A percentile compares a stretch with the other conserved stretches of the same genome.
Evolutionary conservation across 306 rosid genomes (phyloP).

Genomic region (Morella rubra): DNA sequence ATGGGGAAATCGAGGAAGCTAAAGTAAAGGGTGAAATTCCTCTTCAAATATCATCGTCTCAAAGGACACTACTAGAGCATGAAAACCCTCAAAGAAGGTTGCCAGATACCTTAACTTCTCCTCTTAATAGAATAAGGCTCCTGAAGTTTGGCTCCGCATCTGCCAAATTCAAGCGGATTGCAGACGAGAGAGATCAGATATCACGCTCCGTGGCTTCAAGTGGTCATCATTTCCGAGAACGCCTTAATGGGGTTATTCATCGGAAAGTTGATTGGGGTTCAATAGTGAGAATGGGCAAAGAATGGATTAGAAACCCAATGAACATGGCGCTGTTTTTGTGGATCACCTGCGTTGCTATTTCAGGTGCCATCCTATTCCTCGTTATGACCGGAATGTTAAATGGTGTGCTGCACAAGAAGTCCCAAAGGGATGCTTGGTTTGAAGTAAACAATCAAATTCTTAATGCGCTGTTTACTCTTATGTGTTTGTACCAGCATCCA

Average conservation of each 20-base stretch:
- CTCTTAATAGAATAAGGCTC: slow-evolving; percentile 43
- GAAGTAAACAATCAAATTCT: slow-evolving; percentile 93
- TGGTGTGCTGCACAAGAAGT: slow-evolving; percentile 53
- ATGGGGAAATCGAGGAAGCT: slow-evolving; percentile 47
- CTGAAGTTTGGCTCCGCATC: slow-evolving; percentile 77
- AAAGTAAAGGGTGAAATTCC: slow-evolving; percentile 43
- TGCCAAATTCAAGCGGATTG: slow-evolving; percentile 55
- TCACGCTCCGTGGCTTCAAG: slow-evolving; percentile 57
- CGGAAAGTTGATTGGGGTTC: slow-evolving; percentile 70
- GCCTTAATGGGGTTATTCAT: slow-evolving; percentile 46
- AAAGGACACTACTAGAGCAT: slow-evolving; percentile 33
- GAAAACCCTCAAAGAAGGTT: slow-evolving; percentile 46
- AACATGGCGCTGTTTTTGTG: slow-evolving; percentile 86
- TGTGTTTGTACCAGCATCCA: slow-evolving; percentile 93
- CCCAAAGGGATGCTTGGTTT: slow-evolving; percentile 76
- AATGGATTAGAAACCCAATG: slow-evolving; percentile 77
- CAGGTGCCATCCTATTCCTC: slow-evolving; percentile 85
- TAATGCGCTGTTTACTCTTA: slow-evolving; percentile 85
- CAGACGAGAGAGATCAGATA: slow-evolving; percentile 56
- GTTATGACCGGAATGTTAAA: slow-evolving; percentile 97
- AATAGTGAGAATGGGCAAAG: slow-evolving; percentile 47
- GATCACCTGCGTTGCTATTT: slow-evolving; percentile 72
- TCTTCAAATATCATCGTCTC: slow-evolving; percentile 41
- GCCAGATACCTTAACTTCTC: slow-evolving; percentile 24
- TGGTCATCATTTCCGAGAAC: slow-evolving; percentile 47